Base-by-base conservation (phyloP, 495 filamentous ascomycete genomes). In the Penicillium cosmopolitanum region DNA sequence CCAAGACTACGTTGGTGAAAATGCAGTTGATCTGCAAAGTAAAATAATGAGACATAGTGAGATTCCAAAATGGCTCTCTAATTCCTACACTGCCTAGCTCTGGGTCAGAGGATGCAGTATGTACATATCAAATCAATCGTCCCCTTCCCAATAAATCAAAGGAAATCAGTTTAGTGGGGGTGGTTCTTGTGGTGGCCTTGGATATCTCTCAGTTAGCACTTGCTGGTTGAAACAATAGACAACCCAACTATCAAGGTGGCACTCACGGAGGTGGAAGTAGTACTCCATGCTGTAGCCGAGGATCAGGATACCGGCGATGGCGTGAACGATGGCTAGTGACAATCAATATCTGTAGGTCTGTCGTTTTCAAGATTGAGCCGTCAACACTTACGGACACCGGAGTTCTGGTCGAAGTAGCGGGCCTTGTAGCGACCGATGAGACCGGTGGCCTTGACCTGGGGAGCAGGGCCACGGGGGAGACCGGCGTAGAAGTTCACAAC, bases 141-240 rank as follows among this genome's bases (percentile, higher is more conserved):
- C 16, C 42, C 69, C 67, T 68, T 63, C 50, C 58, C 52, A 57
- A 57, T 65, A 53, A 38, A 56, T 53, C 52, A 55, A 66, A 50
- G 43, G 46, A 68, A 66, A 55, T 36, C 38, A 61, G 64, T 71
- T 83, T 93, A 98, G 83, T 98, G 94, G 66, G 92, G 89, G 74
- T 98, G 92, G 87, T 97, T 96, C 89, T 98, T 98, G 89, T 97
- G 93, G 84, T 97, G 92, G 63, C 94, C 94, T 98, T 40, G 2
- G 31, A 5, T 46, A 16, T 25, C 3, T 3, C 19, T 48, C 23
- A 10, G 15, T 48, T 48, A 48, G 46, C 0, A 7, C 46, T 25
- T 0, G 21, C 7, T 28, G 19, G n/a, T 23, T 11, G n/a, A 23
- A 4, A 7, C 4, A 6, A 23, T 12, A n/a, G 18, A 44, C 21